Percentiles rank a stretch among this genome's conserved stretches.
These are phyloP conservation scores for Anethum foeniculum DNA, from an alignment of 140 eudicot species.

Conservation along the genomic window DNA sequence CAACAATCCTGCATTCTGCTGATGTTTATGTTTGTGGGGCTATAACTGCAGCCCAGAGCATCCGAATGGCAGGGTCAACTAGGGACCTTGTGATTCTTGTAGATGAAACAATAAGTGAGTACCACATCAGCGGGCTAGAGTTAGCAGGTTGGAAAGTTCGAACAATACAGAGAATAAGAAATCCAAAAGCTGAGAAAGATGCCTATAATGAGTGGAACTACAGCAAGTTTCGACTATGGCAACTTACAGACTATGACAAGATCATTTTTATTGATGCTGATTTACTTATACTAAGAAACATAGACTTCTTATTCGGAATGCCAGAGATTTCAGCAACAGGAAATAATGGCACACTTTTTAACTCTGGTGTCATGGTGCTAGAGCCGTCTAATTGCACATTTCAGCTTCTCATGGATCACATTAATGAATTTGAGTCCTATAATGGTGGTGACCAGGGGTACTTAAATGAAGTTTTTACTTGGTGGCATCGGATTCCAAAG, in stretches of 20 bases:
- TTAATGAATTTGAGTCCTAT: slow-evolving; percentile 73
- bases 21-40: slow-evolving; percentile 92
- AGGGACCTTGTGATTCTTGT: slow-evolving; percentile 89
- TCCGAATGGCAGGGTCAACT: slow-evolving; percentile 75
- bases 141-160: slow-evolving; percentile 89
- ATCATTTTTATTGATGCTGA: slow-evolving; percentile 92
- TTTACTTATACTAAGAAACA: slow-evolving; percentile 69
- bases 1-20: slow-evolving; percentile 94
- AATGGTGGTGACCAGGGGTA: slow-evolving; percentile 99
- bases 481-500: slow-evolving; percentile 96
- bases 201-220: slow-evolving; percentile 98
- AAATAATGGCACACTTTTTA: slow-evolving; percentile 76
- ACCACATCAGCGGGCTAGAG: slow-evolving; percentile 79
- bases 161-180: slow-evolving; percentile 68
- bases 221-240: slow-evolving; percentile 98
- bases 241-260: slow-evolving; percentile 81
- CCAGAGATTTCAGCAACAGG: slow-evolving; percentile 94
- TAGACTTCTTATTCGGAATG: slow-evolving; percentile 74
- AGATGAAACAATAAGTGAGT: slow-evolving; percentile 65
- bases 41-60: slow-evolving; percentile 89
- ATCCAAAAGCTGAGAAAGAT: slow-evolving; percentile 88
- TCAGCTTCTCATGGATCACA: slow-evolving; percentile 69
- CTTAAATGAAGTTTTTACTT: slow-evolving; percentile 77
- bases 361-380: slow-evolving; percentile 94
- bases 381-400: slow-evolving; percentile 95